These are phyloP conservation scores for Huntiella abstrusa DNA, from an alignment of 2,329 filamentous ascomycete species.

Conservation along the genomic window DNA sequence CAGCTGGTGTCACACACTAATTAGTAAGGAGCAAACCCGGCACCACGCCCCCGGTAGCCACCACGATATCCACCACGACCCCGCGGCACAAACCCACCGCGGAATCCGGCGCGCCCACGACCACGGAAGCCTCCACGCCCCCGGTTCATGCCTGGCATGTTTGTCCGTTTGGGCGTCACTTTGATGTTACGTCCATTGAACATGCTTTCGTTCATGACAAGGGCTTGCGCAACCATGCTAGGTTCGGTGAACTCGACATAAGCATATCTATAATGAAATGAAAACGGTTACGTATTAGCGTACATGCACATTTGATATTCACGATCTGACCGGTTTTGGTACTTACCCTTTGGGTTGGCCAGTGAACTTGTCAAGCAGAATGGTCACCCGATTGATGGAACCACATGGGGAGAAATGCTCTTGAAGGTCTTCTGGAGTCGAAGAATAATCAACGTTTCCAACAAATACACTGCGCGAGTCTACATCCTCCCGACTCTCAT, in stretches of 20 bases:
- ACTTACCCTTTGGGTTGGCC: slow-evolving; percentile 96
- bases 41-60: slow-evolving; percentile 44
- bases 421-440: slow-evolving; percentile 93
- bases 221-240: slow-evolving; percentile 74
- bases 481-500: slow-evolving; percentile 88
- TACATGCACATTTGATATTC: no score
- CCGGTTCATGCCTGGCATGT: slow-evolving; percentile 82
- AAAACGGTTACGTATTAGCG: neutral
- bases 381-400: slow-evolving; percentile 94
- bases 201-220: slow-evolving; percentile 89
- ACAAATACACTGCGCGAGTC: slow-evolving; percentile 95
- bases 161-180: slow-evolving; percentile 87
- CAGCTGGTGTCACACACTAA: neutral
- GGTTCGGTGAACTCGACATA: slow-evolving; percentile 98
- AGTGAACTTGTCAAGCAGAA: slow-evolving; percentile 93
- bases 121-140: slow-evolving; percentile 36
- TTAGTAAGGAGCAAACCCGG: slow-evolving; percentile 45
- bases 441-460: slow-evolving; percentile 94
- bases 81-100: slow-evolving; percentile 27
- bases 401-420: slow-evolving; percentile 95
- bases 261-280: slow-evolving; percentile 50
- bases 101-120: slow-evolving; percentile 28
- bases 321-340: neutral
- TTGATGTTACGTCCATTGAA: slow-evolving; percentile 93
- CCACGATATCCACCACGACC: slow-evolving; percentile 46